Base-by-base conservation (phyloP, 2,329 filamentous ascomycete genomes). In the Colletotrichum shisoi region DNA sequence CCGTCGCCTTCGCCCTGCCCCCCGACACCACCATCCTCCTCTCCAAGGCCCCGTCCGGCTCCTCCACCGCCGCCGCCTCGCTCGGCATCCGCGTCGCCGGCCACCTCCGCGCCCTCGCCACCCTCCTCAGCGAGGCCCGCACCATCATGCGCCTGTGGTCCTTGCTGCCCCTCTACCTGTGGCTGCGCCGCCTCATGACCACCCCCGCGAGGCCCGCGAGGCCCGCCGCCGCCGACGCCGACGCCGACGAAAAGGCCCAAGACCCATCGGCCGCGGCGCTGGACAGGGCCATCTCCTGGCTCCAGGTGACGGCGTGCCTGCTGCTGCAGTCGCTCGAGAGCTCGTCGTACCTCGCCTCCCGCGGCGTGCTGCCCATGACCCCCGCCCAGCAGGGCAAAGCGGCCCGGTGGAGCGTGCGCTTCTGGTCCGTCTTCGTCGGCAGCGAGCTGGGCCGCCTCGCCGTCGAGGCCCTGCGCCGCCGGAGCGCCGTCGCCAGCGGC, bases 321-420 rank as follows among this genome's bases (percentile, higher is more conserved):
- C 75, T 81, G 11, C 96, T 91, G 81, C 93, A 97, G 79, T 79
- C 86, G 1, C 83, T 94, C 46, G 95, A 99, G 82, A 97, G 97
- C 79, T 84, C 85, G 45, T 91, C 91, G 17, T 96, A 91, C 80
- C 84, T 98, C 44, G 84, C 88, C 3, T 82, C 83, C 68, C 93
- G 93, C 76, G 89, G 90, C 21, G 85, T 96, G 3, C 75, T 97
- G 57, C 82, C 79, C 17, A 83, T 86, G 79, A 78, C 79, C 6
- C 81, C 83, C 15, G 82, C 84, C 54, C 84, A 84, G 54, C 85
- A 91, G 75, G 83, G 77, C 34, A 82, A 80, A 71, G 88, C 89
- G 75, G 89, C 86, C 78, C 76, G 88, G 19, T 91, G 90, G 88
- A 93, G 91, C 78, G 88, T 87, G 64, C 84, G 93, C 51, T 91